Evolutionary conservation across 2,329 filamentous ascomycete species (phyloP).

Genomic region (Raffaelea arxii): DNA sequence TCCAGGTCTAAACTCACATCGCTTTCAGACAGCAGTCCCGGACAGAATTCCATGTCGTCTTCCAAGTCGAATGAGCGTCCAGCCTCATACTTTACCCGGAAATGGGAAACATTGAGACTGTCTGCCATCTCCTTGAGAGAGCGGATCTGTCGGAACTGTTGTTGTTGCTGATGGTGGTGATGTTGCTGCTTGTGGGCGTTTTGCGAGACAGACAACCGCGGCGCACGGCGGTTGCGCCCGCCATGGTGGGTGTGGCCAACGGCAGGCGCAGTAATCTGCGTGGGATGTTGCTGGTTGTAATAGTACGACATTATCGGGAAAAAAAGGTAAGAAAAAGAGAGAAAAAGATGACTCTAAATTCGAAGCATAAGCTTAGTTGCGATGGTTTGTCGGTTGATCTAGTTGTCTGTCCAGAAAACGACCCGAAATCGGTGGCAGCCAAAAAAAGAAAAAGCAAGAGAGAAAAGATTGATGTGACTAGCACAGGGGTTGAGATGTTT

Average conservation of each 20-base stretch:
- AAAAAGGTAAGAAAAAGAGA: background rate
- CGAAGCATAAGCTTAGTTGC: background rate
- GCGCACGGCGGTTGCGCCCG: slow-evolving; percentile 75
- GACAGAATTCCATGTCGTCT: slow-evolving; percentile 94
- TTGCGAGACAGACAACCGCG: slow-evolving; percentile 69
- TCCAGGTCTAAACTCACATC: slow-evolving; percentile 55
- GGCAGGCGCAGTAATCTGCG: slow-evolving; percentile 41
- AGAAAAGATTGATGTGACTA: background rate
- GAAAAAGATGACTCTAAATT: background rate
- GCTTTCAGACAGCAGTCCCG: slow-evolving; percentile 80
- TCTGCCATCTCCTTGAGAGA: slow-evolving; percentile 81
- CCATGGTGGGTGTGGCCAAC: slow-evolving; percentile 69
- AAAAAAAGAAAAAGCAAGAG: background rate
- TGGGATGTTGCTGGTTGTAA: slow-evolving; percentile 48
- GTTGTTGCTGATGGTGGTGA: slow-evolving; percentile 38
- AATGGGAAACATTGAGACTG: slow-evolving; percentile 63
- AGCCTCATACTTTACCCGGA: slow-evolving; percentile 82
- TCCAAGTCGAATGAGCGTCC: slow-evolving; percentile 91
- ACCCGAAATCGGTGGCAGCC: background rate
- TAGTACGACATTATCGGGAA: slow-evolving; percentile 49
- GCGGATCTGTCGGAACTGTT: slow-evolving; percentile 76
- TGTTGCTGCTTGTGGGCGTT: slow-evolving; percentile 66
- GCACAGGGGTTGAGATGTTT: background rate
- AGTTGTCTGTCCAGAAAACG: background rate
- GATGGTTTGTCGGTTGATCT: too few species aligned